These are phyloP conservation scores for Gnetum montanum DNA, from an alignment of 75 land plant species.

Conservation along the genomic window DNA sequence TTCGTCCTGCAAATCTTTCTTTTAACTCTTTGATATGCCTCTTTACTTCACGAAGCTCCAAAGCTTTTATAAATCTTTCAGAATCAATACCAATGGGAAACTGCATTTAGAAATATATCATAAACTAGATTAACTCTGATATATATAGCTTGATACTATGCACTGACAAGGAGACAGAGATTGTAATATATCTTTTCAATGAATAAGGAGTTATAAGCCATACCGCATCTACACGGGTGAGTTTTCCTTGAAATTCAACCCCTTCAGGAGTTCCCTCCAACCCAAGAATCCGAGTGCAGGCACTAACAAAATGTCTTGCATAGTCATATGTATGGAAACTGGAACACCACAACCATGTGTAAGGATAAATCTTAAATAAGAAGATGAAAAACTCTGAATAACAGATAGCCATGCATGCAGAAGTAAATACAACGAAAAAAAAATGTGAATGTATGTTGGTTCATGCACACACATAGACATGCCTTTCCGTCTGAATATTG, in stretches of 20 bases:
- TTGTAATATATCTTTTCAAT: neutral
- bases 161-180: neutral
- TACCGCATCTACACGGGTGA: conserved; percentile 99
- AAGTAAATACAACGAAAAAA: neutral
- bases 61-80: conserved; percentile 76
- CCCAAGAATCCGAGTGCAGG: conserved; percentile 97
- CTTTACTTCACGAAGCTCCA: conserved; percentile 66
- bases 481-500: no score
- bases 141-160: neutral
- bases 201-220: conserved; percentile 4
- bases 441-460: neutral
- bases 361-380: conserved; percentile 1
- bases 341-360: no score
- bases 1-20: conserved; percentile 73
- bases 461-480: neutral
- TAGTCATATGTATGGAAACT: conserved; percentile 99
- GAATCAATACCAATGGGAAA: conserved; percentile 98
- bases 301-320: conserved; percentile 99
- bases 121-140: neutral
- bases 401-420: no score
- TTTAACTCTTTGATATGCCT: conserved; percentile 63
- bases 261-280: conserved; percentile 99
- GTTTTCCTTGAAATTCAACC: conserved; percentile 90
- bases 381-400: neutral
- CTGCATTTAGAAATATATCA: conserved; percentile 41